Base-by-base conservation (phyloP, 2,329 filamentous ascomycete genomes). In the Verticillium tricorpus region DNA sequence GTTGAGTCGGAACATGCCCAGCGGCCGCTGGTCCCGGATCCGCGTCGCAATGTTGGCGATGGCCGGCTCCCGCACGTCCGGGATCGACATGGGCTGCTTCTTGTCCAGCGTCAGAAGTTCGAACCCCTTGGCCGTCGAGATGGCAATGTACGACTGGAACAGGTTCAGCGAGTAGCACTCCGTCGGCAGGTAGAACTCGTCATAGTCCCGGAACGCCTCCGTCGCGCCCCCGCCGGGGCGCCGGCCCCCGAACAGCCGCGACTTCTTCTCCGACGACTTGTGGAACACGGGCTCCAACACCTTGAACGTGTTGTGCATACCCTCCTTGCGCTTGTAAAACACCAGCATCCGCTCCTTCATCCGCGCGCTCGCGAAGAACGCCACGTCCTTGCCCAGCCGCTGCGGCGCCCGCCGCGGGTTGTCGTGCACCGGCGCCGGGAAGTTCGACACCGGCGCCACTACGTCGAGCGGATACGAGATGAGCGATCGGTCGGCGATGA, bases 261-360 rank as follows among this genome's bases (percentile, higher is more conserved):
- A 85, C 69, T 89, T 91, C 79, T 91, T 94, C 71, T 96, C 91
- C 0, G 91, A 89, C 1, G 93, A 90, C 72, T 97, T 97, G 68
- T 97, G 93, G 71, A 95, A 91, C 31, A 99, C 92, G 0, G 95
- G 95, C 73, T 99, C 95, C 9, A 99, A 86, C 14, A 99, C 93
- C 78, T 93, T 98, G 84, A 99, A 98, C 0, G 91, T 96, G 28
- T 92, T 97, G 69, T 93, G 92, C 64, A 97, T 83, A 32, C 90
- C 90, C 73, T 98, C 95, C 65, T 92, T 91, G 73, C 96, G 96
- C 79, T 98, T 98, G 84, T 98, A 99, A 74, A 99, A 94, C 32
- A 99, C 88, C 8, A 99, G 81, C 67, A 90, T 93, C 8, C 95
- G 87, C 64, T 99, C 95, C 80, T 99, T 99, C 93, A 99, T 97